These are phyloP conservation scores for Pulicaria dysenterica DNA, from an alignment of 129 eudicot species.

Conservation along the genomic window DNA sequence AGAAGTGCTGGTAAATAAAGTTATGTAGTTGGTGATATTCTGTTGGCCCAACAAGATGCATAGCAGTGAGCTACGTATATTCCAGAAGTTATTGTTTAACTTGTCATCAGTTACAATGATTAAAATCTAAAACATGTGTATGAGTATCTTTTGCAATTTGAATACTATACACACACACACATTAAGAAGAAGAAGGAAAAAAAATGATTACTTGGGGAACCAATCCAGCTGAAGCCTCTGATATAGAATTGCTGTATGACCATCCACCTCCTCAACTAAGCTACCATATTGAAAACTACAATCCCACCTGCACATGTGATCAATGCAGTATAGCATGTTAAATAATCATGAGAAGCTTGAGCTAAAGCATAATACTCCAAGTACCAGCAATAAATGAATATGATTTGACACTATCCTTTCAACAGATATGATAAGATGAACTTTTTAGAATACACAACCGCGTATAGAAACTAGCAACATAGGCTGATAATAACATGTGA, in stretches of 20 bases:
- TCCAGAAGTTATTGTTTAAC: background rate
- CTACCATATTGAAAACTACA: slow-evolving; percentile 95
- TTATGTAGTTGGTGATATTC: background rate
- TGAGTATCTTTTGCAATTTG: slow-evolving; percentile 22
- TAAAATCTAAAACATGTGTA: slow-evolving; percentile 8
- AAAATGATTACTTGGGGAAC: slow-evolving; percentile 78
- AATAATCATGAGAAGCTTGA: background rate
- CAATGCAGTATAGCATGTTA: slow-evolving; percentile 22
- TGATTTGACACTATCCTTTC: too few species aligned
- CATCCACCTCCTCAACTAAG: slow-evolving; percentile 98
- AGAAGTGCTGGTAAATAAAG: background rate
- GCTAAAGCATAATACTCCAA: background rate
- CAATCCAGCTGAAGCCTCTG: slow-evolving; percentile 95
- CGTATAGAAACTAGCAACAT: background rate
- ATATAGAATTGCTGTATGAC: slow-evolving; percentile 92
- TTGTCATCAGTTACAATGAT: background rate
- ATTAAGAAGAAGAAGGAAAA: background rate
- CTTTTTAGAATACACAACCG: too few species aligned
- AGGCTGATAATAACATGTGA: slow-evolving; percentile 4
- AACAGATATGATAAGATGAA: too few species aligned
- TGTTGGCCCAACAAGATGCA: background rate
- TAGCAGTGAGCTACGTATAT: background rate
- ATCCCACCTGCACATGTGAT: slow-evolving; percentile 79
- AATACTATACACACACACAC: slow-evolving; percentile 18
- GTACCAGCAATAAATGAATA: background rate